Evolutionary conservation across 2,329 filamentous ascomycete genomes (phyloP), one percentile per base, ranked within the genome.

Genomic region (Trichoderma sp.): DNA sequence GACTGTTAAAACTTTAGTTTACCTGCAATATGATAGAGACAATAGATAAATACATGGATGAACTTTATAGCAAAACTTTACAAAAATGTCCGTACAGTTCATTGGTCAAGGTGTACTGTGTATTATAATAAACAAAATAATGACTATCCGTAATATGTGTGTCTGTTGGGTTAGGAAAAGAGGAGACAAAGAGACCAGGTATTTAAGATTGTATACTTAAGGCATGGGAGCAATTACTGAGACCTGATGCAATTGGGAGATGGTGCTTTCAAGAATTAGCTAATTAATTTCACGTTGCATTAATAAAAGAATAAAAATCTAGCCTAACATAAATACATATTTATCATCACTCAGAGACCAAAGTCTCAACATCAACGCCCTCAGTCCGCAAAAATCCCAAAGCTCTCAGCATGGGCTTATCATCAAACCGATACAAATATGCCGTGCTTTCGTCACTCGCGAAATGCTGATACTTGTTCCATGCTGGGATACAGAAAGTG

Each of bases 341-440:
- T 27, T 14, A 31, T 3, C 12, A 0, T 56, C 33, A 69, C 8
- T 59, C 66, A 59, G 66, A 69, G 6, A 85, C 83, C 14, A 87
- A 78, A 4, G 74, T 79, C 79, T 88, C 85, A 3, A 83, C 77
- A 78, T 88, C 84, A 75, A 81, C 81, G 2, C 81, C 85, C 5
- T 83, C 81, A 8, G 78, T 79, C 3, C 87, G 81, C 77, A 89
- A 90, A 72, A 89, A 89, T 0, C 88, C 89, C 38, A 90, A 79
- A 0, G 85, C 81, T 12, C 82, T 84, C 3, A 90, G 80, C 88
- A 91, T 89, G 0, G 88, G 88, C 81, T 86, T 87, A 77, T 91
- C 89, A 77, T 89, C 85, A 76, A 90, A 89, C 0, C 86, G 83
- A 76, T 89, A 90, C 33, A 90, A 76, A 78, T 90, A 90, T 0